A percentile compares a stretch with the other conserved stretches of the same genome.
phyloP scores from a whole-genome alignment of 495 filamentous ascomycete species.

The Bryoglossum gracile region DNA sequence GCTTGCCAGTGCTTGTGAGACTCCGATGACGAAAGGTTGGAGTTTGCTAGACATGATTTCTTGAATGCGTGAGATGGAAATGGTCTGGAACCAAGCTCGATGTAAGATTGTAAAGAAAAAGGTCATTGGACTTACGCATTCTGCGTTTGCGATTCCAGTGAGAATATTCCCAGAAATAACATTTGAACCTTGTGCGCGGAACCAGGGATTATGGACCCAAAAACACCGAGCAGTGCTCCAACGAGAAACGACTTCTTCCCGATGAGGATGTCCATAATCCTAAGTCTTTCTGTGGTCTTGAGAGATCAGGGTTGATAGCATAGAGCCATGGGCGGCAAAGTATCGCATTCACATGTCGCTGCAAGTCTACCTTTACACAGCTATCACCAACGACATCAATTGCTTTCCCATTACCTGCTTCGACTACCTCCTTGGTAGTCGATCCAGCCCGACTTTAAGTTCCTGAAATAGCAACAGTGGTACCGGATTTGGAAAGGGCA shows the following conservation, averaged over 20 bases:
- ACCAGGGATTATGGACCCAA: conserved; percentile 8
- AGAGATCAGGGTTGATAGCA: neutral
- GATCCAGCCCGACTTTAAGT: conserved; percentile 5
- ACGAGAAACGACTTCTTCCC: conserved; percentile 20
- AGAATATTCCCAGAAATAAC: conserved; percentile 15
- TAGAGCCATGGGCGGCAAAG: neutral
- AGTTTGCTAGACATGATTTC: conserved; percentile 16
- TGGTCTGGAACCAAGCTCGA: neutral
- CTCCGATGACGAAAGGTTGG: conserved; percentile 12
- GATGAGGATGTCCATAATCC: conserved; percentile 15
- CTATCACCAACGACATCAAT: conserved; percentile 12
- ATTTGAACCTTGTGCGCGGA: conserved; percentile 10
- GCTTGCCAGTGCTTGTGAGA: conserved; percentile 12
- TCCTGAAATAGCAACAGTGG: conserved; percentile 56
- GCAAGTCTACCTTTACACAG: conserved; percentile 1
- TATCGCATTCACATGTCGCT: conserved; percentile 14
- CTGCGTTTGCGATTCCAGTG: conserved; percentile 14
- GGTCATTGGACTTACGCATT: conserved; percentile 6
- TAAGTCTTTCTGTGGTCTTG: conserved; percentile 8
- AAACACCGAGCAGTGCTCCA: conserved; percentile 4
- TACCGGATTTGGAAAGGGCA: conserved; percentile 64
- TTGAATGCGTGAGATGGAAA: conserved; percentile 17
- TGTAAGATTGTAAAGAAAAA: too few species aligned
- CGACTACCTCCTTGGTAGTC: conserved; percentile 7
- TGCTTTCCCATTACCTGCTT: neutral